Evolutionary conservation across 345 rosid genomes (phyloP), one percentile per base, ranked within the genome.

Genomic region (Syzygium jambos): DNA sequence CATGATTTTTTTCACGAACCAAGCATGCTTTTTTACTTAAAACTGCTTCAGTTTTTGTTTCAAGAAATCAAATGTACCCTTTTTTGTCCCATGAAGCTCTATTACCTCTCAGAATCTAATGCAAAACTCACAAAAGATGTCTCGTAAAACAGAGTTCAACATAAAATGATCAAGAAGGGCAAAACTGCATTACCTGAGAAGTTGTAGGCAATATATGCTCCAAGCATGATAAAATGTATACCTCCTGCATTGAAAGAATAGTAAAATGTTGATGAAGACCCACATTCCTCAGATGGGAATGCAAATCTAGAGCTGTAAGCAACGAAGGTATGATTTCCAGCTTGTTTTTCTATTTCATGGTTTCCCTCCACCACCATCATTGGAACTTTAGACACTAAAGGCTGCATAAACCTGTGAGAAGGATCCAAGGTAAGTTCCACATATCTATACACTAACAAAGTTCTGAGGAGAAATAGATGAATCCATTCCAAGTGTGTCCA

Each of bases 201-300:
- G 22, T 95, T 88, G 89, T 92, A 97, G 53, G 92, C 85, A 63
- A 91, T 90, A 89, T 96, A 97, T 78, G 97, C 96, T 82, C 98
- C 94, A 5, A 98, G 96, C 97, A 98, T 95, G 63, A 98, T 61
- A 85, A 98, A 95, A 86, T 98, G 99, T 84, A 98, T 93, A 84
- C 99, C 99, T 2, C 99, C 99, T 27, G 99, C 96, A 89, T 96
- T 92, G 90, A 96, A 95, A 83, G 99, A 97, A 87, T 95, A 97
- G 87, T 95, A 97, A 61, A 95, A 92, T 30, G 95, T 89, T 27
- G 99, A 96, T 52, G 90, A 91, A 23, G 99, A 96, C 85, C 94
- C 95, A 82, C 97, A 93, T 87, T 95, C 98, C 88, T 92, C 88
- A 23, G 91, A 95, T 88, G 99, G 99, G 89, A 96, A 94, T 85